Base-by-base conservation (phyloP, 1,284 basidiomycete species). In the Thelephora terrestris region DNA sequence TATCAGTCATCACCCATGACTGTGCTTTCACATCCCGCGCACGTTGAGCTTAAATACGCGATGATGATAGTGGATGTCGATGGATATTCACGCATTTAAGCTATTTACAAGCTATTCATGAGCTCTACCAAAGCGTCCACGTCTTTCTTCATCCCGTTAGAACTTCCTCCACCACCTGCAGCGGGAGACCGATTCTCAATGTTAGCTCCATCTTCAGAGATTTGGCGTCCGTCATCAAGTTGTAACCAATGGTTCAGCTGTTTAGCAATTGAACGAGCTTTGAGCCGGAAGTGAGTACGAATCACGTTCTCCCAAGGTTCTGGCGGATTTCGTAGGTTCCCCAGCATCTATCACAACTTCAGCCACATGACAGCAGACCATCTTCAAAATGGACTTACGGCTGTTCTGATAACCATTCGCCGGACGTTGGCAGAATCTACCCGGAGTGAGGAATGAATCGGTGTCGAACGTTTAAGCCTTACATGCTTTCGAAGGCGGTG, bases 201-300 rank as follows among this genome's bases (percentile, higher is more conserved):
- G 62, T 35, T 60, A 63, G 45, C 79, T n/a, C 78, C 81, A 53
- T 85, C 85, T 18, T 64, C 58, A 3, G 67, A 57, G 1, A 75
- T 79, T 5, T 64, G 45, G 53, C 68, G 74, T 5, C 82, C 79
- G 55, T 92, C 89, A 57, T 92, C 89, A 50, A 77, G 65, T 14
- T 64, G 60, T 17, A 89, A 64, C 90, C 85, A 94, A 53, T 77
- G 69, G 57, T 91, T 85, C n/a, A 95, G 69, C 63, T 93, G 91
- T 29, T 71, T 62, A 18, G 66, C 64, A 52, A 96, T 78, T 1
- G 75, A 74, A 38, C 70, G 71, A 1, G 87, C 79, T 61, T 94
- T 95, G 46, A 94, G 68, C n/a, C 83, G 74, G 70, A 91, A 95
- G 65, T 95, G 92, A 0, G 90, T 93, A 37, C 77, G 79, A 58